Conservation (phyloP, 495 filamentous ascomycete genomes). For the Cudoniella acicularis region DNA sequence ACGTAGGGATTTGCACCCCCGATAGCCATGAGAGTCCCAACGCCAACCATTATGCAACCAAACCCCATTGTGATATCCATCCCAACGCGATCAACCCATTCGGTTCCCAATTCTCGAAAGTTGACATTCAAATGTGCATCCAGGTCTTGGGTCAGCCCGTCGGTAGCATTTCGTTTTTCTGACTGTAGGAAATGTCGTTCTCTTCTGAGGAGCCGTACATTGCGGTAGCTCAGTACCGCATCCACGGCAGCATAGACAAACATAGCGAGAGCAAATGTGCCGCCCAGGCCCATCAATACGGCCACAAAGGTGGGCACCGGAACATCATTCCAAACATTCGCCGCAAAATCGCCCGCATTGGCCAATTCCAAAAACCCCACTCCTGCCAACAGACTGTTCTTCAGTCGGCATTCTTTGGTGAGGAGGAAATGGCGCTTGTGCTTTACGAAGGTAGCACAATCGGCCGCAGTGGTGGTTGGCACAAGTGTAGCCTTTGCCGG, state of each 20-base stretch:
- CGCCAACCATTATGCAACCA: constrained; percentile 43
- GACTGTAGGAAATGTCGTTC: constrained; percentile 34
- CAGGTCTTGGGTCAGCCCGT: constrained; percentile 16
- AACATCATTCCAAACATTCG: constrained; percentile 50
- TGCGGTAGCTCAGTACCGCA: constrained; percentile 38
- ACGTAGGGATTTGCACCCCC: constrained; percentile 38
- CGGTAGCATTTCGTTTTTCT: constrained; percentile 5
- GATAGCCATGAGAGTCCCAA: constrained; percentile 49
- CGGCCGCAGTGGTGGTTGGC: neutral
- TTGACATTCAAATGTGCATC: constrained; percentile 36
- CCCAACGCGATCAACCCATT: constrained; percentile 42
- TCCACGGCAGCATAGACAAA: constrained; percentile 41
- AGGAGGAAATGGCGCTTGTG: neutral
- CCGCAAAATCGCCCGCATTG: constrained; percentile 50
- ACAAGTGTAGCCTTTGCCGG: neutral
- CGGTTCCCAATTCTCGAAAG: constrained; percentile 40
- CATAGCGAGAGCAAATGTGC: constrained; percentile 41
- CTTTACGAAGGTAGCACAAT: neutral
- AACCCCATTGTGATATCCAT: constrained; percentile 46
- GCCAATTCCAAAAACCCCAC: constrained; percentile 49
- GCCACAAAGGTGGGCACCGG: constrained; percentile 43
- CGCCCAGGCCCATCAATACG: constrained; percentile 47
- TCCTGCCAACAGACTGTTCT: constrained; percentile 44
- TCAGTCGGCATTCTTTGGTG: constrained; percentile 33
- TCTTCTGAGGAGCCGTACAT: constrained; percentile 36